phyloP scores from a whole-genome alignment of 768 basidiomycete genomes.

The Boletus rex-veris region DNA sequence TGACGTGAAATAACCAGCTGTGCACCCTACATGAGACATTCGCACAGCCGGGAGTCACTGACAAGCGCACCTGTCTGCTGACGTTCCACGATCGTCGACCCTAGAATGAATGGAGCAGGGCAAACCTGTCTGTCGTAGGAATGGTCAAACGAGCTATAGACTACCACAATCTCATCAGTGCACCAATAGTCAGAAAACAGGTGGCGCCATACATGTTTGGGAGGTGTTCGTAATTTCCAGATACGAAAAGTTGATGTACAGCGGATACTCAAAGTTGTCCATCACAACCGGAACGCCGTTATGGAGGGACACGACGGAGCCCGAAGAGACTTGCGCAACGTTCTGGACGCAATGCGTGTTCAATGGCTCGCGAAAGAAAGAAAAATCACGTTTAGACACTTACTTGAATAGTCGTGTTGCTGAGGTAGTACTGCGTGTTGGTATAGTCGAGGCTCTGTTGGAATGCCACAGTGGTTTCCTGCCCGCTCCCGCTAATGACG shows the following conservation, averaged over 20 bases:
- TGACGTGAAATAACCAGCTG: constrained; percentile 51
- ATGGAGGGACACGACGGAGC: constrained; percentile 47
- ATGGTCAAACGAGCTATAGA: constrained; percentile 57
- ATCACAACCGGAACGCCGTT: constrained; percentile 40
- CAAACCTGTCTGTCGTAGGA: constrained; percentile 58
- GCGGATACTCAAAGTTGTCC: constrained; percentile 55
- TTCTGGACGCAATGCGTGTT: constrained; percentile 33
- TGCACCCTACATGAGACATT: neutral
- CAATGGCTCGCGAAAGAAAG: neutral
- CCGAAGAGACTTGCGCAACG: constrained; percentile 47
- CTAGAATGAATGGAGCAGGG: constrained; percentile 57
- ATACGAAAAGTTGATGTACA: constrained; percentile 41
- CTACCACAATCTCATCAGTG: constrained; percentile 30
- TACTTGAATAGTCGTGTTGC: constrained; percentile 44
- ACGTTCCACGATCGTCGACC: constrained; percentile 53
- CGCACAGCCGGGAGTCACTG: neutral
- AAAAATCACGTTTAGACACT: neutral
- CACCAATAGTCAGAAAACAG: neutral
- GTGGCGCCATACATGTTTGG: constrained; percentile 9
- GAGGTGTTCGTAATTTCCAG: constrained; percentile 31
- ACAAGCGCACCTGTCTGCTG: constrained; percentile 53
- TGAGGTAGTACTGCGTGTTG: constrained; percentile 59
- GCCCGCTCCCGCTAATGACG: constrained; percentile 61
- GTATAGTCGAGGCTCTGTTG: constrained; percentile 57
- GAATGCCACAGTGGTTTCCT: constrained; percentile 52